Conservation (phyloP, 305 asterid species). For the Coffea humblotiana region DNA sequence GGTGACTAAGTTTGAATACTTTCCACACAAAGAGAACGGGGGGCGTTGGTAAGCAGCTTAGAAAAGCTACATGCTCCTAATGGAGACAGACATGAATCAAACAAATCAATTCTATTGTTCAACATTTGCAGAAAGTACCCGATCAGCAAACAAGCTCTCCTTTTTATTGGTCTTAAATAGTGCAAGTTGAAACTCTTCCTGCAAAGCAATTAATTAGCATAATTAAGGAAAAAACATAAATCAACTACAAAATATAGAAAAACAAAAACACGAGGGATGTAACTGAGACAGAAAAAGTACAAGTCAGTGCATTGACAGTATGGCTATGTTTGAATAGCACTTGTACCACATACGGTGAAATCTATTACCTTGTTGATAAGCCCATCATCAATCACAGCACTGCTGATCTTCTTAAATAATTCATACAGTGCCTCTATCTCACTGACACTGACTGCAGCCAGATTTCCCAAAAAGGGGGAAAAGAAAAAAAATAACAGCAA, state of each 20-base stretch:
- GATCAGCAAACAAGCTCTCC: slow-evolving; percentile 86
- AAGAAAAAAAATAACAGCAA: slow-evolving; percentile 4
- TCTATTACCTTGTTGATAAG: slow-evolving; percentile 78
- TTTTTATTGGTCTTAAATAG: slow-evolving; percentile 73
- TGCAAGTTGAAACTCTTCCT: slow-evolving; percentile 94
- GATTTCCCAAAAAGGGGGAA: slow-evolving; percentile 4
- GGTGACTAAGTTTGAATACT: neutral
- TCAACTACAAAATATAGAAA: slow-evolving; percentile 17
- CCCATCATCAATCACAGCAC: slow-evolving; percentile 87
- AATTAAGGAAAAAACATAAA: slow-evolving; percentile 22
- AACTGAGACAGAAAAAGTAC: slow-evolving; percentile 8
- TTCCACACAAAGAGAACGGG: neutral
- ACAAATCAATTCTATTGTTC: neutral
- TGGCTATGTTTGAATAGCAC: slow-evolving; percentile 3
- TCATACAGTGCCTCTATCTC: slow-evolving; percentile 88
- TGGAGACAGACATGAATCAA: neutral
- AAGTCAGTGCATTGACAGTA: neutral
- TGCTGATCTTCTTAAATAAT: slow-evolving; percentile 77
- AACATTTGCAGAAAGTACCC: slow-evolving; percentile 44
- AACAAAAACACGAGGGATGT: neutral
- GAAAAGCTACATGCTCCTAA: neutral
- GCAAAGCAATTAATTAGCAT: slow-evolving; percentile 28
- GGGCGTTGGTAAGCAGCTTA: neutral
- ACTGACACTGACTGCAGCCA: slow-evolving; percentile 75
- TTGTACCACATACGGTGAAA: neutral